These are phyloP conservation scores for Bertia moriformis DNA, from an alignment of 2,329 filamentous ascomycete species.

Conservation along the genomic window DNA sequence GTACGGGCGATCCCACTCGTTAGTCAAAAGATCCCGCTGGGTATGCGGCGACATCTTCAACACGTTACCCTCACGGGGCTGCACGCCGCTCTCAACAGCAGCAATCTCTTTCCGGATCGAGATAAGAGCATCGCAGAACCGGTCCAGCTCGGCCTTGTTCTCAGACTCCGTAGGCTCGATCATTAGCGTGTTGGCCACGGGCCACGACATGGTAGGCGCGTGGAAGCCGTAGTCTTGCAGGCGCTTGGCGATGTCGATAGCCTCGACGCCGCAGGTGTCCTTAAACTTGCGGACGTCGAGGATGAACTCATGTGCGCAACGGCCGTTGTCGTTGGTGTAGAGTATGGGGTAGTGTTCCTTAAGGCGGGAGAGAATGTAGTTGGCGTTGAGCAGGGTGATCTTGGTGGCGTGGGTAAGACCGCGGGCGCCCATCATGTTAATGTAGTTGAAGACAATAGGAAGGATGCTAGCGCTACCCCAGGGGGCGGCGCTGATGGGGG, in stretches of 20 bases:
- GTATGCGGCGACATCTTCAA: slow-evolving; percentile 82
- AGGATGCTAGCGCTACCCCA: slow-evolving; percentile 85
- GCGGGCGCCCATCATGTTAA: slow-evolving; percentile 77
- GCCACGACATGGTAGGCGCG: slow-evolving; percentile 93
- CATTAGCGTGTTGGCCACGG: slow-evolving; percentile 89
- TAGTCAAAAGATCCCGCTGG: slow-evolving; percentile 61
- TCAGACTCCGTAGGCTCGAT: slow-evolving; percentile 94
- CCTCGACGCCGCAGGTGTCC: slow-evolving; percentile 69
- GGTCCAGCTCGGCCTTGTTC: slow-evolving; percentile 79
- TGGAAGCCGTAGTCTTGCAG: slow-evolving; percentile 97
- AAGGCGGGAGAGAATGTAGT: slow-evolving; percentile 84
- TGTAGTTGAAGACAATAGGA: slow-evolving; percentile 89
- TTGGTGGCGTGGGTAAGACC: slow-evolving; percentile 82
- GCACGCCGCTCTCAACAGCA: slow-evolving; percentile 65
- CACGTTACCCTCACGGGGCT: slow-evolving; percentile 64
- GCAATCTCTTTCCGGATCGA: slow-evolving; percentile 74
- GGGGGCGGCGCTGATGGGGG: slow-evolving; percentile 66
- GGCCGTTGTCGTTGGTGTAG: slow-evolving; percentile 79
- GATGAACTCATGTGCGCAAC: slow-evolving; percentile 96
- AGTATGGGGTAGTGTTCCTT: slow-evolving; percentile 76
- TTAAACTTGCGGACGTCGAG: slow-evolving; percentile 77
- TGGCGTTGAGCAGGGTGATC: slow-evolving; percentile 86
- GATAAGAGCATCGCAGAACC: slow-evolving; percentile 82
- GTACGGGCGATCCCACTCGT: slow-evolving; percentile 74
- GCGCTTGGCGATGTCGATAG: slow-evolving; percentile 89